Base-by-base conservation (phyloP, 2,329 filamentous ascomycete genomes). In the Microdochium bolleyi region DNA sequence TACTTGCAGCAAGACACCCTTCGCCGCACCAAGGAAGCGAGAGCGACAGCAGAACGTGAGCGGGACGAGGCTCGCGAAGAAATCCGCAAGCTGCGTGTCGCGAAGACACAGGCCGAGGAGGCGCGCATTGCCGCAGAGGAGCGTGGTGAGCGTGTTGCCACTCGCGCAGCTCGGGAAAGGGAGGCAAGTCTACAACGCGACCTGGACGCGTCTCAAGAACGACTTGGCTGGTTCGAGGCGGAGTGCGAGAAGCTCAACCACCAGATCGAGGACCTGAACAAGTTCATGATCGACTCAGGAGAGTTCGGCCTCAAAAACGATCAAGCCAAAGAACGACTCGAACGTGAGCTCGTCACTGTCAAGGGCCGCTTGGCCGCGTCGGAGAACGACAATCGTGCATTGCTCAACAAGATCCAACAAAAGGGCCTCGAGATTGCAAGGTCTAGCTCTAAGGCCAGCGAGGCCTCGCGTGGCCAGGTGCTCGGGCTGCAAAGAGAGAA, bases 371-470 rank as follows among this genome's bases (percentile, higher is more conserved):
- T 99, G 41, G 80, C 87, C 8, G 94, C 92, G 24, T 97, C 92
- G 0, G 92, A 99, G 67, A 96, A 97, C 61, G 92, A 97, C 70
- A 97, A 97, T 63, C 86, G 90, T 51, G 87, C 91, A 4, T 75
- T 99, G n/a, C 79, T 97, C 58, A 97, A 96, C 73, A 97, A 97
- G 70, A 79, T 99, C 19, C 92, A 97, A 63, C 92, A 97, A 64
- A 97, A 97, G 74, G 94, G 95, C 27, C 79, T 99, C 7, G 92
- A 99, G 65, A 95, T 99, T 67, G 92, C 92, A 41, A 83, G 94
- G 48, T 94, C 92, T 0, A 89, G 83, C 55, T 95, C 92, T 4
- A 86, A 87, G 54, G 92, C 88, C 27, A 91, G 82, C 56, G 92
- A 97, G 60, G 88, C 84, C 30, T 89, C 91, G 49, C 85, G 92